These are phyloP conservation scores for Claviceps capensis DNA, from an alignment of 2,329 filamentous ascomycete genomes.

Conservation along the genomic window DNA sequence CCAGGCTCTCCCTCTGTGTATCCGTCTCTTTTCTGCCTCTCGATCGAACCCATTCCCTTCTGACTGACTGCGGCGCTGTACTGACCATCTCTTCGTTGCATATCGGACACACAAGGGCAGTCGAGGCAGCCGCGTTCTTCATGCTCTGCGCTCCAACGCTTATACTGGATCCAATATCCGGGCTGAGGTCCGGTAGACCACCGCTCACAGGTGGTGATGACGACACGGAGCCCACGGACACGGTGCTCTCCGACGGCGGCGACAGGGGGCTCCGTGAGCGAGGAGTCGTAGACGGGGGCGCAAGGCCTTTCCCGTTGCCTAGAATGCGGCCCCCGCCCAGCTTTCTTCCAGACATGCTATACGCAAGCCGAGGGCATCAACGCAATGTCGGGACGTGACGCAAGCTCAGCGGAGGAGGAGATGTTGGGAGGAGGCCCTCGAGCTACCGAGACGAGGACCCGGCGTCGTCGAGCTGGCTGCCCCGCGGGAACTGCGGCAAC, in stretches of 20 bases:
- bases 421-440: conserved; percentile 3
- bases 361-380: background rate
- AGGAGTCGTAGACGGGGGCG: conserved; percentile 37
- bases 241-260: conserved; percentile 52
- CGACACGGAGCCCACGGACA: conserved; percentile 61
- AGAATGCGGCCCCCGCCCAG: conserved; percentile 86
- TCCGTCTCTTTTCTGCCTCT: background rate
- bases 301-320: conserved; percentile 72
- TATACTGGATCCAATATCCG: conserved; percentile 72
- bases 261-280: conserved; percentile 36
- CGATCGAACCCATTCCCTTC: background rate
- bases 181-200: conserved; percentile 54
- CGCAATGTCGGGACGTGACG: background rate
- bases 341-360: conserved; percentile 65
- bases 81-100: conserved; percentile 94
- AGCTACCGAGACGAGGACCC: conserved; percentile 15
- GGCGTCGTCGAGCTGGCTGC: conserved; percentile 15
- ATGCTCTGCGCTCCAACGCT: conserved; percentile 46
- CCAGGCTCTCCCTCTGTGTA: background rate
- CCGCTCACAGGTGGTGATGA: conserved; percentile 46
- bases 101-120: conserved; percentile 82
- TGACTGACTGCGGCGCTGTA: background rate
- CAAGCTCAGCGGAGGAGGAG: background rate
- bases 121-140: conserved; percentile 33
- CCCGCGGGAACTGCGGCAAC: conserved; percentile 15